A percentile compares a stretch with the other conserved stretches of the same genome.
Conservation (phyloP, 306 rosid species). For the Albizia julibrissin region DNA sequence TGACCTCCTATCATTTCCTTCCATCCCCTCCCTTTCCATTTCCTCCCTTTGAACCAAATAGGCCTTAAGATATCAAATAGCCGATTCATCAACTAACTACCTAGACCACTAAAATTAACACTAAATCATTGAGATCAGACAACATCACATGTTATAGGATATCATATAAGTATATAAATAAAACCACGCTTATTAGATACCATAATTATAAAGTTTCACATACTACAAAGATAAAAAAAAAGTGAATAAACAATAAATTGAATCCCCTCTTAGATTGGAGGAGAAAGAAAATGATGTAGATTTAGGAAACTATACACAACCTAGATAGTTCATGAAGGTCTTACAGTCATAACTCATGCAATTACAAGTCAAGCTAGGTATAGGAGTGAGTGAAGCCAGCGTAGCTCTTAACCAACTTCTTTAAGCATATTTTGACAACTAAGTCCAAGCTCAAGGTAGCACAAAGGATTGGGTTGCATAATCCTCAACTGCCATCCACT, state of each 20-base stretch:
- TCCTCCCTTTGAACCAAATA: no score
- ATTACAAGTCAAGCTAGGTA: constrained; percentile 10
- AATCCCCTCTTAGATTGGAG: background rate
- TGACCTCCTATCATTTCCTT: no score
- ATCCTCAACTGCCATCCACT: constrained; percentile 81
- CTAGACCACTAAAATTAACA: background rate
- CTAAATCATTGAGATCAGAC: background rate
- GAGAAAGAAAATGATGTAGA: background rate
- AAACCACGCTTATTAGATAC: background rate
- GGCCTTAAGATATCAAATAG: no score
- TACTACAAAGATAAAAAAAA: background rate
- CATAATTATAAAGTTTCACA: background rate
- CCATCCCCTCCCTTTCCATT: no score
- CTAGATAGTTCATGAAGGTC: no score
- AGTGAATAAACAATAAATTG: background rate
- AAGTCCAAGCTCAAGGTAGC: constrained; percentile 46
- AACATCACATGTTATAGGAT: background rate
- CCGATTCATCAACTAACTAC: no score
- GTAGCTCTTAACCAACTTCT: constrained; percentile 52
- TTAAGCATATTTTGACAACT: constrained; percentile 57
- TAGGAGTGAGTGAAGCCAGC: constrained; percentile 48
- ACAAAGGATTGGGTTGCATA: constrained; percentile 69
- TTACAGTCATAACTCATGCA: background rate
- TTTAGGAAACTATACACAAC: background rate
- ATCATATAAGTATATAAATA: background rate